Evolutionary conservation across 441 rosid species (phyloP).

Genomic region (Sinapis alba): DNA sequence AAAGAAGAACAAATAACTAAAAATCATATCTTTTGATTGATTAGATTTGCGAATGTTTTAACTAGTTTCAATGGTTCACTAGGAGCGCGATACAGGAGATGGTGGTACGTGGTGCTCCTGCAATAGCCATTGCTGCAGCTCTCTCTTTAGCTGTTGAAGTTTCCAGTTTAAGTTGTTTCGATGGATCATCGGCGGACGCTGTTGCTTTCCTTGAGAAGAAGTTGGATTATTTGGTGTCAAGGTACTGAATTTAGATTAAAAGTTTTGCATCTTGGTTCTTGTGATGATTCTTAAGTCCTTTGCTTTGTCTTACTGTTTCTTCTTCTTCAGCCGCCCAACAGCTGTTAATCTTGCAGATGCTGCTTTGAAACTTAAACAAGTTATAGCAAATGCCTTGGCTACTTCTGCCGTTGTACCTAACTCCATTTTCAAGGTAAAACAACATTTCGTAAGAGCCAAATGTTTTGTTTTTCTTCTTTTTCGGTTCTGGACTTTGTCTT

Average conservation of each 20-base stretch:
- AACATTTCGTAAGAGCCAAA: not conserved
- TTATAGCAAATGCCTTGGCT: constrained; percentile 50
- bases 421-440: constrained; percentile 61
- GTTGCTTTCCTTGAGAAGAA: constrained; percentile 54
- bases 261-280: constrained; percentile 10
- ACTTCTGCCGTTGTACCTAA: constrained; percentile 43
- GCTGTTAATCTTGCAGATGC: constrained; percentile 97
- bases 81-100: constrained; percentile 87
- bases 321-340: constrained; percentile 76
- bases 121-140: constrained; percentile 92
- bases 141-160: constrained; percentile 92
- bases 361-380: constrained; percentile 69
- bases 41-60: not conserved
- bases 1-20: not conserved
- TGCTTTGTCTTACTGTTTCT: not conserved
- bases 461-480: not conserved
- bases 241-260: constrained; percentile 43
- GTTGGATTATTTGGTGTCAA: constrained; percentile 86
- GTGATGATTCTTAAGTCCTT: constrained; percentile 11
- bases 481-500: no score
- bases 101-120: constrained; percentile 99
- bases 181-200: constrained; percentile 62
- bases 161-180: constrained; percentile 51
- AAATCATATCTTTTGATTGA: not conserved
- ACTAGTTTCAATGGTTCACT: constrained; percentile 3